phyloP scores from a whole-genome alignment of 2,329 filamentous ascomycete genomes.

The Gliomastix tumulicola region DNA sequence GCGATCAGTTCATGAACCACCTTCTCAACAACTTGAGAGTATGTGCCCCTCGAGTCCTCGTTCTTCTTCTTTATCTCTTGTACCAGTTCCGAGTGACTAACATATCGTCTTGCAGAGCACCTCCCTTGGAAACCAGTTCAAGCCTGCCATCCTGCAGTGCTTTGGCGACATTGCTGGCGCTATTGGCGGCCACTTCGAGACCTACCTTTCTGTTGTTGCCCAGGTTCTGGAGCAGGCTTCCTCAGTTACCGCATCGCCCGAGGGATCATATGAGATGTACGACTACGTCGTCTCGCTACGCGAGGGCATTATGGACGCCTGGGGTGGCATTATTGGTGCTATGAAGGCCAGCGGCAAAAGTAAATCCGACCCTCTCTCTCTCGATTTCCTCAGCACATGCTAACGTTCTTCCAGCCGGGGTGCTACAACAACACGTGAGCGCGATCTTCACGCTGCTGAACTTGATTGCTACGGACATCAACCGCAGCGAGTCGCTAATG shows the following conservation, averaged over 20 bases:
- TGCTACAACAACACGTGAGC: conserved; percentile 71
- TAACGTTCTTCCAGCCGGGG: conserved; percentile 42
- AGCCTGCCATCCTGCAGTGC: conserved; percentile 94
- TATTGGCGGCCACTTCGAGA: conserved; percentile 87
- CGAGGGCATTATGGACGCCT: conserved; percentile 98
- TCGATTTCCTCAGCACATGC: neutral
- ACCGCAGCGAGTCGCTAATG: conserved; percentile 87
- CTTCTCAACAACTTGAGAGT: conserved; percentile 85
- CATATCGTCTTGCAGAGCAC: conserved; percentile 50
- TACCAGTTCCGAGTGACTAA: neutral
- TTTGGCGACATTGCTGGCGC: conserved; percentile 97
- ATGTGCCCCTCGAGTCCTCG: conserved; percentile 26
- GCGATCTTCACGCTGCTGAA: conserved; percentile 84
- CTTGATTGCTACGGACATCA: conserved; percentile 71
- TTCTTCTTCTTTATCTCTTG: conserved; percentile 16
- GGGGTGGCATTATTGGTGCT: conserved; percentile 92
- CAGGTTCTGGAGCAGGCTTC: conserved; percentile 92
- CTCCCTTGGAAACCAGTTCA: conserved; percentile 89
- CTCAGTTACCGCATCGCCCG: conserved; percentile 68
- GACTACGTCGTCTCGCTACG: conserved; percentile 93
- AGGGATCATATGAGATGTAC: conserved; percentile 89
- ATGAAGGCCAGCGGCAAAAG: conserved; percentile 80
- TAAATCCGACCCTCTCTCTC: conserved; percentile 33
- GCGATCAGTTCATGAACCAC: conserved; percentile 97
- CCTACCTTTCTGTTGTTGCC: conserved; percentile 85